These are phyloP conservation scores for Uromyces viciae-fabae DNA, from an alignment of 1,284 basidiomycete genomes.

Conservation along the genomic window DNA sequence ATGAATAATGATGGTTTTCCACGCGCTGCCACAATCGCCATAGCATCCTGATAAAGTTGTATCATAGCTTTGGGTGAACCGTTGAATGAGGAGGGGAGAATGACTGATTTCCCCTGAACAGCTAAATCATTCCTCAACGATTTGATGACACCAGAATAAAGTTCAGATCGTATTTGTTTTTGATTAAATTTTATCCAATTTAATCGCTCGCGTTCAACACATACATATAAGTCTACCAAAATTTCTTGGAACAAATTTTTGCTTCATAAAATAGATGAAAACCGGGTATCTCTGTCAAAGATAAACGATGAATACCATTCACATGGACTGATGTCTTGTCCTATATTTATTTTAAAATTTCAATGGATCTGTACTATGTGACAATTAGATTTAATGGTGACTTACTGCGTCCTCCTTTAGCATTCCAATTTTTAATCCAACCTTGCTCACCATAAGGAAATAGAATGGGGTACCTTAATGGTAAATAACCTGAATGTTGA, in stretches of 20 bases:
- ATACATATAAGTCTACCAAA: conserved; percentile 54
- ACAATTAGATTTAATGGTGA: background rate
- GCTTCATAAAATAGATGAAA: background rate
- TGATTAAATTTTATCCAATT: background rate
- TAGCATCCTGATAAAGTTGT: conserved; percentile 55
- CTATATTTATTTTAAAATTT: background rate
- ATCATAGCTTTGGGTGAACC: conserved; percentile 54
- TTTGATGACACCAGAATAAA: background rate
- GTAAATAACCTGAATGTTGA: background rate
- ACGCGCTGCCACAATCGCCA: conserved; percentile 53
- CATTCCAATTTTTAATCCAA: background rate
- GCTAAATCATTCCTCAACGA: conserved; percentile 40
- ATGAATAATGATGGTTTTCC: conserved; percentile 56
- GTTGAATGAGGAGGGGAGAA: conserved; percentile 56
- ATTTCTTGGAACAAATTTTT: conserved; percentile 57
- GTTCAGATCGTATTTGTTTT: background rate
- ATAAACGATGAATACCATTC: conserved; percentile 7
- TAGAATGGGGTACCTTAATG: conserved; percentile 3
- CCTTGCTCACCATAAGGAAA: conserved; percentile 17
- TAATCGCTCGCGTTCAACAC: background rate
- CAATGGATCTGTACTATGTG: background rate
- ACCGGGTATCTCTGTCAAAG: background rate
- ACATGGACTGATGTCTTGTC: background rate
- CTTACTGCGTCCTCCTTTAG: background rate
- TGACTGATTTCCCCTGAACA: conserved; percentile 54